A percentile compares a stretch with the other conserved stretches of the same genome.
These are phyloP conservation scores for Ascochyta koolunga DNA, from an alignment of 2,329 filamentous ascomycete genomes.

Conservation along the genomic window DNA sequence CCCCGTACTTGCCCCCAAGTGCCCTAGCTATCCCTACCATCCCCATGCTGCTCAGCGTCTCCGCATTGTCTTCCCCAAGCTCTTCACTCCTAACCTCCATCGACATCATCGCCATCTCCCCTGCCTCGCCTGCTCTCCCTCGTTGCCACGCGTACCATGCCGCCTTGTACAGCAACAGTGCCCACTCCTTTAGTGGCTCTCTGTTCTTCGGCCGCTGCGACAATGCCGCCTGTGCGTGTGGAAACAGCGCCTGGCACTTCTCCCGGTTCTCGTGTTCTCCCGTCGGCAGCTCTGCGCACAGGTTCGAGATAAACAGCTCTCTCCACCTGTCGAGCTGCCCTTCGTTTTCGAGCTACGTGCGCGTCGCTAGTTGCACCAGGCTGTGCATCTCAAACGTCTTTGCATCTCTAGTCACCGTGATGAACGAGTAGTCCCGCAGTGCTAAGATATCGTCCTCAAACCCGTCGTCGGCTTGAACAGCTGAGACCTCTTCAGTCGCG, in stretches of 20 bases:
- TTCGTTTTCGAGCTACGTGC: conserved; percentile 20
- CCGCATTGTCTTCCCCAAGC: neutral
- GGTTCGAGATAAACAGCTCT: conserved; percentile 33
- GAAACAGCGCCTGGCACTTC: conserved; percentile 38
- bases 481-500: conserved; percentile 34
- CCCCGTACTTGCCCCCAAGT: neutral
- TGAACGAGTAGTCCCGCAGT: conserved; percentile 48
- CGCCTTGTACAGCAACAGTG: conserved; percentile 7
- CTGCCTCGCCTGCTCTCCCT: neutral
- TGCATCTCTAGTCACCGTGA: conserved; percentile 29
- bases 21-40: neutral
- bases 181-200: neutral
- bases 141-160: conserved; percentile 18
- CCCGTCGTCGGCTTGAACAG: conserved; percentile 1
- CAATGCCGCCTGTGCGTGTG: conserved; percentile 31
- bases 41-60: neutral
- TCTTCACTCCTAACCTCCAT: neutral
- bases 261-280: conserved; percentile 39
- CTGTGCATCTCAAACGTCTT: conserved; percentile 52
- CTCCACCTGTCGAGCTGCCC: conserved; percentile 37
- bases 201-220: neutral
- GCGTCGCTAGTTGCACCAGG: conserved; percentile 49
- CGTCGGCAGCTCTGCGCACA: conserved; percentile 33
- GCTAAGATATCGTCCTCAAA: conserved; percentile 40
- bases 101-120: neutral